Conservation (phyloP, 2,329 filamentous ascomycete genomes). For the Verticillium tricorpus region DNA sequence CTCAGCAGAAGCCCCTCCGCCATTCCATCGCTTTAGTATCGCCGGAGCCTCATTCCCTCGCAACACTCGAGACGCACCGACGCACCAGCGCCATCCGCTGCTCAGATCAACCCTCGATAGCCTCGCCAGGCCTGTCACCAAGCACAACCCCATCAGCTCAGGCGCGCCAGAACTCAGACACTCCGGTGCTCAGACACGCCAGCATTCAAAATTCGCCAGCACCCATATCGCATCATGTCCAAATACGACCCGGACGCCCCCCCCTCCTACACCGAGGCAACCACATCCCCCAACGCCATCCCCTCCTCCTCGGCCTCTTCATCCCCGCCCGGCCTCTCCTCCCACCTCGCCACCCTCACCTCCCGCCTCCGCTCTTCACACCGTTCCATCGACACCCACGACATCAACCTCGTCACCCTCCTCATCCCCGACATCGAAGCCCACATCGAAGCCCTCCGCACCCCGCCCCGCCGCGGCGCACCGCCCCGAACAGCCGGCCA, state of each 20-base stretch:
- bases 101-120: too few relatives aligned
- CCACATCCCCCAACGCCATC: conserved; percentile 14
- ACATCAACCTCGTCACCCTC: conserved; percentile 32
- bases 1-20: too few relatives aligned
- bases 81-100: too few relatives aligned
- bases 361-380: conserved; percentile 25
- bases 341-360: conserved; percentile 31
- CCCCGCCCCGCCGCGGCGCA: conserved; percentile 27
- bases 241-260: background rate
- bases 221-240: background rate
- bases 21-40: too few relatives aligned
- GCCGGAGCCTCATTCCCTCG: too few relatives aligned
- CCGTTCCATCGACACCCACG: conserved; percentile 25
- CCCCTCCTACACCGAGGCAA: conserved; percentile 6
- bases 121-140: background rate
- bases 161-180: too few relatives aligned
- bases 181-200: too few relatives aligned
- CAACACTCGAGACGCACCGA: too few relatives aligned
- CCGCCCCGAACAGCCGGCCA: conserved; percentile 30
- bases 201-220: too few relatives aligned
- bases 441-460: conserved; percentile 35
- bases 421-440: conserved; percentile 36
- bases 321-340: conserved; percentile 16
- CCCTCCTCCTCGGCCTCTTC: conserved; percentile 22
- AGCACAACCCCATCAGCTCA: background rate